Base-by-base conservation (phyloP, 352 stramenopile genomes). In the Phytophthora gonapodyides region DNA sequence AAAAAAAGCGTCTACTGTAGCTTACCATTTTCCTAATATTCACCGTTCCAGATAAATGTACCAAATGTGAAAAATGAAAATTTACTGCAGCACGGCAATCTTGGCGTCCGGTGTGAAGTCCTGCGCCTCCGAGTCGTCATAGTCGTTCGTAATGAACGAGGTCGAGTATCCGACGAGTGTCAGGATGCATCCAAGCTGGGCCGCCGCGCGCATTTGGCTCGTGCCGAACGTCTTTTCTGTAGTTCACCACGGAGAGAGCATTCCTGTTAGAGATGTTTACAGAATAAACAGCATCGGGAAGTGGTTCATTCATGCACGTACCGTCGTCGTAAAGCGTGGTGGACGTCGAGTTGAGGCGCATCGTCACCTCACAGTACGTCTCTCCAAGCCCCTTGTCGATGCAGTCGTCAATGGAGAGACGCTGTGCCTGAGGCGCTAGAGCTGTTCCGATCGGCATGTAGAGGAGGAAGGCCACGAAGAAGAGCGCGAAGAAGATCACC, bases 281-380 rank as follows among this genome's bases (percentile, higher is more conserved):
- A 16, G 15, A n/a, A 10, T 21, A 15, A 27, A 37, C 33, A 16
- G 19, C 34, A 36, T 7, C 12, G 15, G 1, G n/a, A n/a, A n/a
- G n/a, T n/a, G n/a, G n/a, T n/a, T n/a, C n/a, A n/a, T n/a, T n/a
- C n/a, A 41, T 35, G 9, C 3, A 58, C 56, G 16, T 76, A 88
- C 82, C 76, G 58, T 89, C 80, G 64, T 93, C 81, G 58, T 78
- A 90, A 7, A 93, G 71, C 45, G 82, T 88, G 12, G 84, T 93
- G 27, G 73, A 59, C n/a, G 69, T 87, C 27, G 46, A 80, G 51
- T 93, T 80, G 24, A 76, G 63, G 21, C 63, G 59, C 70, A 90
- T 84, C 0, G 68, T 86, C 37, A 71, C 48, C 12, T 68, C 82
- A 67, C 83, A 92, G 64, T 92, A 92, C 16, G 75, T 70, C 34